Evolutionary conservation across 306 rosid genomes (phyloP).

Genomic region (Lathyrus tuberosus): DNA sequence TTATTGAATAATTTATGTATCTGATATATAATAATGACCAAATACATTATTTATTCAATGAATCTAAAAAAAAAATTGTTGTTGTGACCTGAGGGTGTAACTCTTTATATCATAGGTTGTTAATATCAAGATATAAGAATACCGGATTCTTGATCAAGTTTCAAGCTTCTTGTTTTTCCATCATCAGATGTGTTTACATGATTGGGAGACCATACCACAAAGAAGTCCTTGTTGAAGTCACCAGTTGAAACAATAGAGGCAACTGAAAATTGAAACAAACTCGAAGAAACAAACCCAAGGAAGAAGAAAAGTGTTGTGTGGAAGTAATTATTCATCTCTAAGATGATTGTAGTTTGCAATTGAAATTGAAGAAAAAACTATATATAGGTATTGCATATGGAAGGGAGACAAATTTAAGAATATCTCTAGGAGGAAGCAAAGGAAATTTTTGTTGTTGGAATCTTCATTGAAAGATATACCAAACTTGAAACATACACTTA

Average conservation of each 20-base stretch:
- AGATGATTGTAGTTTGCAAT: conserved; percentile 1
- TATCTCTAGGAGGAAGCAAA: conserved; percentile 74
- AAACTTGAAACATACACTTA: conserved; percentile 40
- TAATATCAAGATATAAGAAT: neutral
- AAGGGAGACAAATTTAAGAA: conserved; percentile 47
- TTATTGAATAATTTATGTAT: too few relatives aligned
- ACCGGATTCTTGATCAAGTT: conserved; percentile 90
- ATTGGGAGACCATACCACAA: conserved; percentile 81
- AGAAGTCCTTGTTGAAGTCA: conserved; percentile 85
- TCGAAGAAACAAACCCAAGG: conserved; percentile 43
- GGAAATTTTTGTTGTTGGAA: conserved; percentile 45
- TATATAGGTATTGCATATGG: conserved; percentile 53
- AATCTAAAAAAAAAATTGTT: too few relatives aligned
- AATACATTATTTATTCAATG: too few relatives aligned
- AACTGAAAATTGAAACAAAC: conserved; percentile 45
- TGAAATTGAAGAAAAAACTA: conserved; percentile 34
- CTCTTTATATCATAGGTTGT: neutral
- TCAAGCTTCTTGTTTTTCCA: conserved; percentile 68
- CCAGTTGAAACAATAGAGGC: conserved; percentile 80
- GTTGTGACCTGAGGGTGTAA: too few relatives aligned
- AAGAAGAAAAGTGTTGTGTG: conserved; percentile 37
- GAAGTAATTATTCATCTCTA: conserved; percentile 45
- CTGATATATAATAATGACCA: too few relatives aligned
- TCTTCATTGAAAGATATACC: conserved; percentile 39
- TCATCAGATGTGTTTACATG: conserved; percentile 80